Evolutionary conservation across 2,329 filamentous ascomycete species (phyloP), one percentile per base, ranked within the genome.

Genomic region (Catunica adiposa): DNA sequence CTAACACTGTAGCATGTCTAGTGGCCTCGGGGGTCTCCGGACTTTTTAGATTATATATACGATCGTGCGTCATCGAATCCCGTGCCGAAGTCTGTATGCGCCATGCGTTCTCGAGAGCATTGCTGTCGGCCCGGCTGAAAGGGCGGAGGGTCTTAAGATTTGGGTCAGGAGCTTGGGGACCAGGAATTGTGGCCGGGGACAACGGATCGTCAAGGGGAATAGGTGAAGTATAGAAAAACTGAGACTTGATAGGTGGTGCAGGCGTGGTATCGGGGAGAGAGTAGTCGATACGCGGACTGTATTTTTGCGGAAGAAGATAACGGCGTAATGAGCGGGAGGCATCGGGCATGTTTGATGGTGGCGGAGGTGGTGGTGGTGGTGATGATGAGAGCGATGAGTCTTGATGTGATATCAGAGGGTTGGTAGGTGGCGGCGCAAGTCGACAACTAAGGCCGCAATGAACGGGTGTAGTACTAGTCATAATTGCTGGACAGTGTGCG

Each of bases 181-280:
- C 64, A 69, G 75, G 29, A 34, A 34, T 34, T 11, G 29, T 67
- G 9, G 73, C 69, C 1, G 83, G 78, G 8, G 84, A 87, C n/a
- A 94, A 75, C 23, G 87, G 87, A 64, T 95, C 89, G 64, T 95
- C 89, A 64, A 95, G 89, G 29, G 88, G 83, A 52, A 90, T 77
- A 11, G 81, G 73, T 9, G 88, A 92, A 14, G 81, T 78, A 67
- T 94, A 95, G 69, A 95, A 95, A 70, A 88, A 95, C 60, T 88
- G 86, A 22, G 83, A 76, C 31, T 75, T 73, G 55, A 84, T 67
- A 0, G 78, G 74, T 15, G 84, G 83, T 15, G 57, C 50, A 23
- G 77, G 73, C 54, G 70, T 72, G 55, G 74, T 69, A 47, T 67
- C 62, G 26, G 67, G 67, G 63, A 69, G 62, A 57, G 71, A 62